Conservation (phyloP, 2,329 filamentous ascomycete genomes). For the Diaporthe humulicola region DNA sequence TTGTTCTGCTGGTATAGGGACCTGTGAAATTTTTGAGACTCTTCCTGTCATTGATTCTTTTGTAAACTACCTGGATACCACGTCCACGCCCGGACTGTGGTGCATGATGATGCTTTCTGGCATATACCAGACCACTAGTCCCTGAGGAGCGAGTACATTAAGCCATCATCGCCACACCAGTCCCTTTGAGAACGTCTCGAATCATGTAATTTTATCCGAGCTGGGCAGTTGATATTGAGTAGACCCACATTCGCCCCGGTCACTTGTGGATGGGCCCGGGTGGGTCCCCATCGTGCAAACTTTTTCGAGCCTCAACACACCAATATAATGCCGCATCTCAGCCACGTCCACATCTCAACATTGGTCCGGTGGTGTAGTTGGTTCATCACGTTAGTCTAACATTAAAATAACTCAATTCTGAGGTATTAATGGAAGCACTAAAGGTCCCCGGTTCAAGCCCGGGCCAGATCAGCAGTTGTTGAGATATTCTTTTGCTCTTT, state of each 20-base stretch:
- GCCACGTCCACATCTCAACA: slow-evolving; percentile 21
- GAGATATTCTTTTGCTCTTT: neutral
- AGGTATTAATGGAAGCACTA: slow-evolving; percentile 6
- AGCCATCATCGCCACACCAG: neutral
- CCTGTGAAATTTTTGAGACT: no score
- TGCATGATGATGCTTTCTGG: no score
- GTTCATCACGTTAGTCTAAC: slow-evolving; percentile 35
- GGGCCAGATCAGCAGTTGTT: slow-evolving; percentile 21
- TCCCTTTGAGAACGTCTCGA: neutral
- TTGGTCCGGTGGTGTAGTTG: slow-evolving; percentile 36
- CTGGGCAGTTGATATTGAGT: rapidly evolving
- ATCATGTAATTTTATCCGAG: neutral
- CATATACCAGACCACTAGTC: neutral
- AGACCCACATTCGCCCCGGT: neutral
- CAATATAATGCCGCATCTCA: neutral
- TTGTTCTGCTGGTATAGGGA: no score
- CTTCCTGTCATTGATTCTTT: no score
- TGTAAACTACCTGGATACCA: no score
- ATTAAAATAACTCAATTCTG: neutral
- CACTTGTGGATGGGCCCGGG: neutral
- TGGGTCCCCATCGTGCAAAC: neutral
- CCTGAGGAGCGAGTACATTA: neutral
- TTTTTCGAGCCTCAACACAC: neutral
- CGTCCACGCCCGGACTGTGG: no score
- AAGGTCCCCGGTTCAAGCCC: slow-evolving; percentile 36